A percentile compares a stretch with the other conserved stretches of the same genome.
Evolutionary conservation across 768 basidiomycete genomes (phyloP).

Genomic region (Calvatia gigantea): DNA sequence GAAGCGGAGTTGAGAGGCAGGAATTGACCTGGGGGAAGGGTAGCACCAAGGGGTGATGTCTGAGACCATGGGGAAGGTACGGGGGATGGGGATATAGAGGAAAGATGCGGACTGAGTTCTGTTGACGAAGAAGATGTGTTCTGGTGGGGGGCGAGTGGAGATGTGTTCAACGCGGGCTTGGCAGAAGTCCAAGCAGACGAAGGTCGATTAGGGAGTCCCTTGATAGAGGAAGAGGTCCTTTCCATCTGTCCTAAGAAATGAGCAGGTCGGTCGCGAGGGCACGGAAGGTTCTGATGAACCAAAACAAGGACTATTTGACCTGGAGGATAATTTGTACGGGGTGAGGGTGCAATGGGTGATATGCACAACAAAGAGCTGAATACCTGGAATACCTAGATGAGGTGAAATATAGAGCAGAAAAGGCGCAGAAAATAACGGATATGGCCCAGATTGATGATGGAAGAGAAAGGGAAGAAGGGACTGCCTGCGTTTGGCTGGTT

Average conservation of each 20-base stretch:
- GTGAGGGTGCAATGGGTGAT: not conserved
- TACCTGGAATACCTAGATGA: constrained; percentile 1
- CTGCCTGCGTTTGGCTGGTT: constrained; percentile 8
- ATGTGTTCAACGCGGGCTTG: constrained; percentile 35
- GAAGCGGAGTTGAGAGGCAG: constrained; percentile 11
- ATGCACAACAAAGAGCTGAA: not conserved
- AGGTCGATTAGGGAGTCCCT: constrained; percentile 3
- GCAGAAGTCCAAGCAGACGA: constrained; percentile 21
- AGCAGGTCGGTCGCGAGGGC: not conserved
- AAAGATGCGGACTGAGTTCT: constrained; percentile 24
- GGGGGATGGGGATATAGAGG: constrained; percentile 27
- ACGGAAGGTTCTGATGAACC: not conserved
- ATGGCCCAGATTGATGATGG: constrained; percentile 5
- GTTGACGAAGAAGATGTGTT: constrained; percentile 19
- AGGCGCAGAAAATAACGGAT: not conserved
- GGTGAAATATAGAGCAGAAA: not conserved
- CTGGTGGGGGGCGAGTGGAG: constrained; percentile 19
- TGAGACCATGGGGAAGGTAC: constrained; percentile 35
- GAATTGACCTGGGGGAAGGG: constrained; percentile 14
- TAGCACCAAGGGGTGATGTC: constrained; percentile 16
- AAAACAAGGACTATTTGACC: not conserved
- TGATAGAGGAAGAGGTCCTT: not conserved
- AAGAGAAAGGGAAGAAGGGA: constrained; percentile 9
- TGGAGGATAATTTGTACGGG: not conserved
- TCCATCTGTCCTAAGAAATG: not conserved